Percentiles rank a stretch among this genome's conserved stretches.
phyloP scores from a whole-genome alignment of 2,329 filamentous ascomycete genomes.

The Falciphora oryzae region DNA sequence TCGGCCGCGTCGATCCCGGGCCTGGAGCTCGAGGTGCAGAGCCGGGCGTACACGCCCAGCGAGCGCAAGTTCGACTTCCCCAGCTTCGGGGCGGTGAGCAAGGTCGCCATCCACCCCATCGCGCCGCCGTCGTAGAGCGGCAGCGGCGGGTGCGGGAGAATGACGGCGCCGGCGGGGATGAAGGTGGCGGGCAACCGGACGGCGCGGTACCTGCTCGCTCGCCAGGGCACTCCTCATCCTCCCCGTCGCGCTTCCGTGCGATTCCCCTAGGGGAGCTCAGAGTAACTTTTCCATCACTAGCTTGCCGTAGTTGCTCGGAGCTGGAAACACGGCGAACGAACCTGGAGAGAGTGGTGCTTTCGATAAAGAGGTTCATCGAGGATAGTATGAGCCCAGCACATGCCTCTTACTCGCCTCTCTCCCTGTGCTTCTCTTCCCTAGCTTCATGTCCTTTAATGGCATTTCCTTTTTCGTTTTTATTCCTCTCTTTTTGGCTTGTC shows the following conservation, averaged over 20 bases:
- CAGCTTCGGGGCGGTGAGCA: slow-evolving; percentile 16
- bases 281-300: too few species aligned
- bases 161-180: too few species aligned
- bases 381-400: neutral
- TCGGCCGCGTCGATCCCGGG: slow-evolving; percentile 25
- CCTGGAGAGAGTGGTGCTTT: too few species aligned
- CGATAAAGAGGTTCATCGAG: neutral
- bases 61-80: slow-evolving; percentile 19
- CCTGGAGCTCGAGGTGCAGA: slow-evolving; percentile 31
- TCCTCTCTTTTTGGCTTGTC: neutral
- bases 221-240: neutral
- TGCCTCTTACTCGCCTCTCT: too few species aligned
- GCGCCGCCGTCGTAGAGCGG: neutral
- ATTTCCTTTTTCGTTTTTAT: neutral
- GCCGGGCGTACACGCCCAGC: slow-evolving; percentile 18
- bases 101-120: slow-evolving; percentile 5
- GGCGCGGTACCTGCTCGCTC: neutral
- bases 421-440: neutral
- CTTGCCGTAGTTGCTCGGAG: too few species aligned
- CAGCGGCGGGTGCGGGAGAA: neutral
- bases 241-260: neutral
- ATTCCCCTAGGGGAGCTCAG: neutral
- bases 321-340: too few species aligned
- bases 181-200: neutral
- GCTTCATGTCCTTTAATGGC: neutral